Conservation (phyloP, 208 protist species). For the Leishmania mexicana region DNA sequence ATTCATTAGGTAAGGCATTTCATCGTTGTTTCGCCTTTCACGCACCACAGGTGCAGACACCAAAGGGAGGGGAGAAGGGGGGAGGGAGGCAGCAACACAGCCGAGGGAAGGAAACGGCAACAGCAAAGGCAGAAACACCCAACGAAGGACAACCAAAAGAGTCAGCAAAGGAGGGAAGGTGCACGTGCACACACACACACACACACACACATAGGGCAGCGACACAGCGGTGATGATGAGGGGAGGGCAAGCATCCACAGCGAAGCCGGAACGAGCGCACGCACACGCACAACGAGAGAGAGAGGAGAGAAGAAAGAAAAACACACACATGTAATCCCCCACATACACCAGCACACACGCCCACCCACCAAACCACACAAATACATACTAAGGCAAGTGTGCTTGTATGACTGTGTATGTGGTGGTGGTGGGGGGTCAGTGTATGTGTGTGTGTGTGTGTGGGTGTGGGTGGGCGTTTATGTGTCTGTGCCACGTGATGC, state of each 20-base stretch:
- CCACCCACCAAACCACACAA: not conserved
- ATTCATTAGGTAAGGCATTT: not conserved
- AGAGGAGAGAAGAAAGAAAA: not conserved
- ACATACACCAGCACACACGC: not conserved
- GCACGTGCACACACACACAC: not conserved
- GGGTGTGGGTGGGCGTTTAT: not conserved
- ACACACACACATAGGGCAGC: not conserved
- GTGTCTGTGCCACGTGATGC: not conserved
- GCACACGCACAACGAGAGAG: not conserved
- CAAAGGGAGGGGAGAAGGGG: not conserved
- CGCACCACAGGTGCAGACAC: not conserved
- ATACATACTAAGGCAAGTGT: not conserved
- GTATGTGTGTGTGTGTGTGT: not conserved
- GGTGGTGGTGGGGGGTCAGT: not conserved
- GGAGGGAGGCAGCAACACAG: not conserved
- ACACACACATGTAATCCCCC: not conserved
- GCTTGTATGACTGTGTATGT: not conserved
- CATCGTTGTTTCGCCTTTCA: not conserved
- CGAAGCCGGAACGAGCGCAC: not conserved
- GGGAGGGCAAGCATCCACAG: not conserved
- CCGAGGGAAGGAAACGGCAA: not conserved
- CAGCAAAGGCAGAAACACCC: not conserved
- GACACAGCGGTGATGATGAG: not conserved
- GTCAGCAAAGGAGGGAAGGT: not conserved
- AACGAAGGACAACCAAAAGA: not conserved